phyloP scores from a whole-genome alignment of 208 protist species.

The Naegleria fowleri region DNA sequence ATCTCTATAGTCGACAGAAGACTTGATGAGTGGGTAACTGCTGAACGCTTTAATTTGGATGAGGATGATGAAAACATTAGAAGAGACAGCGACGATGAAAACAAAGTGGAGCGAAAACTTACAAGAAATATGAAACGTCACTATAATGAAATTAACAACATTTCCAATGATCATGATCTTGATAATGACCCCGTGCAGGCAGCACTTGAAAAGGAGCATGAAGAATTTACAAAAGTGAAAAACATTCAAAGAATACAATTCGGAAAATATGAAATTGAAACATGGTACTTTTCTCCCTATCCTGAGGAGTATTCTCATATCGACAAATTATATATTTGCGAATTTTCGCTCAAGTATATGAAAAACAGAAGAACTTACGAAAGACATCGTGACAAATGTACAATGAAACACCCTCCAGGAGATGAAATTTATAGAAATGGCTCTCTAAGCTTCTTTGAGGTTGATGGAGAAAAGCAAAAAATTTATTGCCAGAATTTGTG shows the following conservation, averaged over 20 bases:
- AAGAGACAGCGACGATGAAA: neutral
- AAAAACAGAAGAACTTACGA: constrained; percentile 62
- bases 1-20: constrained; percentile 27
- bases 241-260: constrained; percentile 42
- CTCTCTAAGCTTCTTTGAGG: constrained; percentile 62
- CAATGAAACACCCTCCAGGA: constrained; percentile 62
- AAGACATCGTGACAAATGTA: constrained; percentile 59
- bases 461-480: constrained; percentile 88
- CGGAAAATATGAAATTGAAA: constrained; percentile 39
- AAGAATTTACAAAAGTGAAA: constrained; percentile 41
- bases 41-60: constrained; percentile 27
- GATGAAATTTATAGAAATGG: constrained; percentile 72
- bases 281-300: constrained; percentile 50
- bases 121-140: constrained; percentile 27
- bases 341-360: constrained; percentile 93
- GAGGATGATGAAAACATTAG: neutral
- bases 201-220: constrained; percentile 36
- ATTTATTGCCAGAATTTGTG: constrained; percentile 97
- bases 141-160: constrained; percentile 22
- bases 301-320: constrained; percentile 36
- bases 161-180: neutral
- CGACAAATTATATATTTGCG: constrained; percentile 85
- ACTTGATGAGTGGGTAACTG: constrained; percentile 38
- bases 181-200: neutral
- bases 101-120: constrained; percentile 5